Evolutionary conservation across 2,329 filamentous ascomycete species (phyloP).

Genomic region (Calonectria montana): DNA sequence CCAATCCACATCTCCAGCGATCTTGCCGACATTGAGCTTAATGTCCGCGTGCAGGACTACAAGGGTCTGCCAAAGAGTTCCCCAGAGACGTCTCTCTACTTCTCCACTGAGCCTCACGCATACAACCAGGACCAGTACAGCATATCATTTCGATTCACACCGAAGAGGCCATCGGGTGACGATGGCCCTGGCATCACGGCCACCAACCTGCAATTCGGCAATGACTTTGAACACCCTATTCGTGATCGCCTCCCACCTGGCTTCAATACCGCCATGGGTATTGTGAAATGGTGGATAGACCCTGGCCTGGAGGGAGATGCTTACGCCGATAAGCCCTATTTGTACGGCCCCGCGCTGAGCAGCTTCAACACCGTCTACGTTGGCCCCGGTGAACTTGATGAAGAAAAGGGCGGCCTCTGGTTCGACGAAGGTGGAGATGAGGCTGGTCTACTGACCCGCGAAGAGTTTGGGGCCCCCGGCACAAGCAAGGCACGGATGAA

Average conservation of each 20-base stretch:
- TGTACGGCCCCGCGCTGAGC: constrained; percentile 85
- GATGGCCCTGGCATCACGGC: constrained; percentile 67
- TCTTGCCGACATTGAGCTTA: constrained; percentile 74
- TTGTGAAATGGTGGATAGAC: constrained; percentile 92
- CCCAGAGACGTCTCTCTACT: constrained; percentile 80
- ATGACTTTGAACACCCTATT: constrained; percentile 94
- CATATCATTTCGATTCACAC: constrained; percentile 82
- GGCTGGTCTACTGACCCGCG: constrained; percentile 59
- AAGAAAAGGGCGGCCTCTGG: constrained; percentile 62
- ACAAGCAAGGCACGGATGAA: constrained; percentile 67
- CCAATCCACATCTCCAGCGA: constrained; percentile 72
- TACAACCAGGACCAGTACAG: constrained; percentile 82
- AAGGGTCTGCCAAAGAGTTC: constrained; percentile 77
- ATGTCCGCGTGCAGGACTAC: constrained; percentile 77
- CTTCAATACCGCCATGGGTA: constrained; percentile 84
- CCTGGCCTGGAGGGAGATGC: constrained; percentile 91
- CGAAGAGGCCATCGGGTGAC: constrained; percentile 59
- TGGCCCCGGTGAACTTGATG: constrained; percentile 63
- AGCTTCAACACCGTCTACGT: constrained; percentile 83
- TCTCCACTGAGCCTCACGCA: constrained; percentile 75
- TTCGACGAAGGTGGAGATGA: constrained; percentile 76
- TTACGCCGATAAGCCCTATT: constrained; percentile 85
- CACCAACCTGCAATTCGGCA: constrained; percentile 87
- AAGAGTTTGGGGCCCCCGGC: constrained; percentile 61
- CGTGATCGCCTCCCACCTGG: constrained; percentile 87